These are phyloP conservation scores for Lasiosphaeris hirsuta DNA, from an alignment of 495 filamentous ascomycete genomes.

Conservation along the genomic window DNA sequence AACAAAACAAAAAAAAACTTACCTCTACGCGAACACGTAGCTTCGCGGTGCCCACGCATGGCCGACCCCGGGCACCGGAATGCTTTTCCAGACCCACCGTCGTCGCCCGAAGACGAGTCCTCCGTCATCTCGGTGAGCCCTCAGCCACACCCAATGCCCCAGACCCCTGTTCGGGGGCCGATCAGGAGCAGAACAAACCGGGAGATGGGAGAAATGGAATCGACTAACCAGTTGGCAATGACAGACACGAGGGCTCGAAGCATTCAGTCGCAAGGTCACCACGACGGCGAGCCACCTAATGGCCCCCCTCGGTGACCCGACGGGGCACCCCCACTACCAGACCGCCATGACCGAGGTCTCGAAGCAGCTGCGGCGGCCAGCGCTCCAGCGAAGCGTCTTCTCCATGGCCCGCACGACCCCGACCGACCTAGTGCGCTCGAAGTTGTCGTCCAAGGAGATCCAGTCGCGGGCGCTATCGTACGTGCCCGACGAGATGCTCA, in stretches of 20 bases:
- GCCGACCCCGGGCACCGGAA: constrained; percentile 51
- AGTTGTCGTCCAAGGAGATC: constrained; percentile 87
- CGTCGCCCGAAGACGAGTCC: constrained; percentile 43
- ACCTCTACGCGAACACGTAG: constrained; percentile 2
- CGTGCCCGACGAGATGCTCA: constrained; percentile 85
- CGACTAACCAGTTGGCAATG: constrained; percentile 11
- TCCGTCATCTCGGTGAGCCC: constrained; percentile 52
- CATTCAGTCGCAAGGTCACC: constrained; percentile 91
- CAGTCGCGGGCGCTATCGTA: constrained; percentile 89
- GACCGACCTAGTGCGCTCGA: constrained; percentile 87
- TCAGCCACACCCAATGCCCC: background rate
- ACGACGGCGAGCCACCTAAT: constrained; percentile 90
- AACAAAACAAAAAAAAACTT: too few species aligned
- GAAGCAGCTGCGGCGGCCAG: constrained; percentile 77
- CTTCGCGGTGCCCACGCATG: constrained; percentile 41
- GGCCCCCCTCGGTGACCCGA: constrained; percentile 60
- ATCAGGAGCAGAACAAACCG: background rate
- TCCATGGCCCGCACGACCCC: constrained; percentile 83
- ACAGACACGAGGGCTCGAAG: constrained; percentile 84
- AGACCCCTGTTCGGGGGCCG: background rate
- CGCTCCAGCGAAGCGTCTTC: constrained; percentile 83
- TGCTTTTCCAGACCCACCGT: constrained; percentile 47
- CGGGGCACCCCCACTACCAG: constrained; percentile 65
- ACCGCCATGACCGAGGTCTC: constrained; percentile 86
- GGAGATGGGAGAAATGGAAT: too few species aligned